These are phyloP conservation scores for Cryphonectria japonica DNA, from an alignment of 2,329 filamentous ascomycete genomes.

Conservation along the genomic window DNA sequence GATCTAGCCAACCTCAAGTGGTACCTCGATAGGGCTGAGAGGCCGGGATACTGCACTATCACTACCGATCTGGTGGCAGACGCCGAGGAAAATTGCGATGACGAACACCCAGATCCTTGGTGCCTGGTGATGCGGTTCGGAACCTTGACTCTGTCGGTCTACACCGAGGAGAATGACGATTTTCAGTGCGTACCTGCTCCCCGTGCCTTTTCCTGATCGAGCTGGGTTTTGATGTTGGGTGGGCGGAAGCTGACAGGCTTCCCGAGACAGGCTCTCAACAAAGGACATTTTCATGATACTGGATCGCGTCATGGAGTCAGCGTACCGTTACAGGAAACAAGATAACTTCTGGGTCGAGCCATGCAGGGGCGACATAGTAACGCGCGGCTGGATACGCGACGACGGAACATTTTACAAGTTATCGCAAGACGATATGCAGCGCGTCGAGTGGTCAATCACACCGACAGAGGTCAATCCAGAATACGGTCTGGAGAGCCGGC, in stretches of 20 bases:
- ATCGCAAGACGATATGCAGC: too few relatives aligned
- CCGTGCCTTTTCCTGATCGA: background rate
- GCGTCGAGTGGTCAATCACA: background rate
- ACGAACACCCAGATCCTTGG: background rate
- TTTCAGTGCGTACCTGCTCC: background rate
- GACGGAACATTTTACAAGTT: background rate
- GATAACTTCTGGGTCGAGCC: background rate
- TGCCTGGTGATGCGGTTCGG: background rate
- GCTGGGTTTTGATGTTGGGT: background rate
- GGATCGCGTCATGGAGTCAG: background rate
- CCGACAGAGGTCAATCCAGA: background rate
- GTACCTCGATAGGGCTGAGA: background rate
- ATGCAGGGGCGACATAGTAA: background rate
- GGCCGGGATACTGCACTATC: background rate
- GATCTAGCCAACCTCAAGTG: slow-evolving; percentile 11
- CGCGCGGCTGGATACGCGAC: background rate
- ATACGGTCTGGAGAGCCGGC: background rate
- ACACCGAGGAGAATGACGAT: background rate
- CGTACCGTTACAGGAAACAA: background rate
- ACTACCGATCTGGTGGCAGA: background rate
- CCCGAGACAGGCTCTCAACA: slow-evolving; percentile 1
- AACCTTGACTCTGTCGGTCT: background rate
- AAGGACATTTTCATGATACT: background rate
- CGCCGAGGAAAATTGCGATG: background rate
- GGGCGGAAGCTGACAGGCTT: background rate